Base-by-base conservation (phyloP, 306 rosid genomes). In the Rosa multiflora region DNA sequence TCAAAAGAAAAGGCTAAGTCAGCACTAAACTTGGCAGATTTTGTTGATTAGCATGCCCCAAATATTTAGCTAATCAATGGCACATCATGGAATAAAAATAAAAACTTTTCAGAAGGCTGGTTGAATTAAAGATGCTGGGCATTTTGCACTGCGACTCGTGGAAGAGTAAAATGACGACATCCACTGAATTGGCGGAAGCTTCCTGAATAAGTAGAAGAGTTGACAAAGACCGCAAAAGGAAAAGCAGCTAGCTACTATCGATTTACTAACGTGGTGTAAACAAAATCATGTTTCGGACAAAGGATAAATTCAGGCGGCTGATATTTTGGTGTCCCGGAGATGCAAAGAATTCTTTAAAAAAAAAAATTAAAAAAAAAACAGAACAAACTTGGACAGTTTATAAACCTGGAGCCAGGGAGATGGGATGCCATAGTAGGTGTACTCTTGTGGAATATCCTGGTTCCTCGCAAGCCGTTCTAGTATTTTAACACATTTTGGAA, bases 381-480 rank as follows among this genome's bases (percentile, higher is more conserved):
- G 58, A 78, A 53, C 55, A 62, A 46, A 62, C 64, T 51, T 5
- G 72, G 46, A 75, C 39, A 76, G 29, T 75, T 79, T 58, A 91
- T 91, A 87, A 86, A 93, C 99, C 98, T 96, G 99, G 87, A 96
- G 99, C 99, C 98, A 96, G 72, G 99, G 99, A 82, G 99, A 96
- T 86, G 99, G 99, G 83, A 96, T 96, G 80, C 99, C 99, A 66
- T 96, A 96, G 88, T 96, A 96, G 78, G 98, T 96, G 85, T 96
- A 96, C 85, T 96, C 99, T 82, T 91, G 98, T 47, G 97, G 99
- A 85, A 96, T 83, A 89, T 96, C 99, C 85, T 91, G 99, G 80
- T 91, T 96, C 87, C 98, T 93, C 51, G 98, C 98, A 73, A 96
- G 98, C 73, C 98, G 95, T 85, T 96, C 98, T 82, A 96, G 87